Conservation (phyloP, 768 basidiomycete genomes). For the Phallus indusiatus region DNA sequence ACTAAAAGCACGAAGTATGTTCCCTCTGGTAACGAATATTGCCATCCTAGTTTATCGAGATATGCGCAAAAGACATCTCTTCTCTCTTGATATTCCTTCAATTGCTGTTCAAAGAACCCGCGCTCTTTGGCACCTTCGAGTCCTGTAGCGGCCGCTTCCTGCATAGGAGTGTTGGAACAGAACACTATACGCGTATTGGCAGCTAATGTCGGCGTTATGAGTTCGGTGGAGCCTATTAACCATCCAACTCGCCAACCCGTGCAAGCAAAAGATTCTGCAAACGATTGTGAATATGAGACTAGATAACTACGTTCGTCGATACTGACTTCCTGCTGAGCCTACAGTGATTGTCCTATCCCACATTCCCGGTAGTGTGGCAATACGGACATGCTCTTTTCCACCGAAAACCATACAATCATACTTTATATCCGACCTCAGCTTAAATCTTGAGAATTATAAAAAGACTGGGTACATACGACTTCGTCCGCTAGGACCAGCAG, state of each 20-base stretch:
- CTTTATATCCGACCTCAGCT: constrained; percentile 32
- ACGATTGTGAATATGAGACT: not conserved
- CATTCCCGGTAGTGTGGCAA: constrained; percentile 94
- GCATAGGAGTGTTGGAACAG: constrained; percentile 88
- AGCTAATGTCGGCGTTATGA: constrained; percentile 80
- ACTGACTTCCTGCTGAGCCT: constrained; percentile 87
- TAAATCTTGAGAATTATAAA: not conserved
- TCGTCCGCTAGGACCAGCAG: constrained; percentile 92
- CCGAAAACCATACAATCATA: constrained; percentile 93
- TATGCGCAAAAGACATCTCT: constrained; percentile 61
- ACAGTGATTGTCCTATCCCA: constrained; percentile 98
- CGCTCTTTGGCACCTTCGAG: constrained; percentile 68
- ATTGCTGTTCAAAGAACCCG: constrained; percentile 70
- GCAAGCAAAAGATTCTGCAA: constrained; percentile 84
- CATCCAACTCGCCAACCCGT: constrained; percentile 98
- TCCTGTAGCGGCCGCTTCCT: constrained; percentile 89
- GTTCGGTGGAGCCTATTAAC: constrained; percentile 79
- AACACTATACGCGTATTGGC: constrained; percentile 93
- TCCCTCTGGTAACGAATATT: constrained; percentile 84
- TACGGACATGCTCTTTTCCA: constrained; percentile 79
- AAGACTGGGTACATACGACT: constrained; percentile 53
- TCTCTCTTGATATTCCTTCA: constrained; percentile 70
- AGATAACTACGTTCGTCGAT: not conserved
- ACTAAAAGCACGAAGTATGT: constrained; percentile 86
- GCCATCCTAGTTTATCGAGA: constrained; percentile 77